Evolutionary conservation across 2,329 filamentous ascomycete species (phyloP).

Genomic region (Colletotrichum caudatum): DNA sequence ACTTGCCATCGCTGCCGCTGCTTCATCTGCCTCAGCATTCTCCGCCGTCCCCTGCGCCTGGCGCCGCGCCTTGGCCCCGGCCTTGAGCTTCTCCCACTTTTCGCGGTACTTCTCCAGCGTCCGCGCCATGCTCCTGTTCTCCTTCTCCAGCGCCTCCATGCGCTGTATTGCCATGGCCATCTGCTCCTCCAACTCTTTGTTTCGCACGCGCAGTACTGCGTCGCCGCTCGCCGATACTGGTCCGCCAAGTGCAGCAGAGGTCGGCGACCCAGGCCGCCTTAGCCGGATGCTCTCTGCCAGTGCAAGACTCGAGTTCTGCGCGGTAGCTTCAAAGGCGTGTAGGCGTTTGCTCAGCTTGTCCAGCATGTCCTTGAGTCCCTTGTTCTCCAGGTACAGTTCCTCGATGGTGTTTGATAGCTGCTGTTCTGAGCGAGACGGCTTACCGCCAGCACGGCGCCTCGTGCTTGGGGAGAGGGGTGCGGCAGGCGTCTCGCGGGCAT

Average conservation of each 20-base stretch:
- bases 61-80: conserved; percentile 68
- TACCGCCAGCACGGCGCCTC: conserved; percentile 54
- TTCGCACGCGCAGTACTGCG: conserved; percentile 59
- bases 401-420: conserved; percentile 78
- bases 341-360: conserved; percentile 89
- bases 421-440: conserved; percentile 54
- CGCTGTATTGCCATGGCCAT: conserved; percentile 69
- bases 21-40: conserved; percentile 50
- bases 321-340: conserved; percentile 93
- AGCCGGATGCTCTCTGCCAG: conserved; percentile 85
- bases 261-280: conserved; percentile 68
- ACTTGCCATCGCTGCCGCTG: not conserved
- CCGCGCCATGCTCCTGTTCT: conserved; percentile 66
- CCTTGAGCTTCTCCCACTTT: conserved; percentile 72
- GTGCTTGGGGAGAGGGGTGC: conserved; percentile 57
- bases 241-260: conserved; percentile 47
- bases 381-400: conserved; percentile 90
- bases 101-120: conserved; percentile 70
- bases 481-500: conserved; percentile 77
- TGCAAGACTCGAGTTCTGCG: conserved; percentile 87
- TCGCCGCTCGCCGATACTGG: conserved; percentile 45
- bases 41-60: conserved; percentile 56
- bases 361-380: conserved; percentile 84
- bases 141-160: conserved; percentile 74
- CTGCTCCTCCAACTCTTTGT: conserved; percentile 77